Evolutionary conservation across 192 early-diverging fungal species (phyloP).

Genomic region (Entrophospora sp.): DNA sequence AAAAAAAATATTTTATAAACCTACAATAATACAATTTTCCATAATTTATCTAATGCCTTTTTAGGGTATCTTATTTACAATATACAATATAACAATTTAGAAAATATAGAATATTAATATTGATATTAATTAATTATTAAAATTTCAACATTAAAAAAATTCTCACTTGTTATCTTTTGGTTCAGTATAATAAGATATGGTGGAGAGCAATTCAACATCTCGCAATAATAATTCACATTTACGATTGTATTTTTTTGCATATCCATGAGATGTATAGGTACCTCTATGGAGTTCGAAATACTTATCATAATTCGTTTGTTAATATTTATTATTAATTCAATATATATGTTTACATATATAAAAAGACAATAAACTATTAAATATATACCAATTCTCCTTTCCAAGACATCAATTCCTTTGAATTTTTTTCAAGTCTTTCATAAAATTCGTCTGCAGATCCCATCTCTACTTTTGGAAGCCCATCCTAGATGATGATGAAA

Average conservation of each 20-base stretch:
- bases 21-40: constrained; percentile 81
- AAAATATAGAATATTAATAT: background rate
- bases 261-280: constrained; percentile 90
- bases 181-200: constrained; percentile 31
- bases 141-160: background rate
- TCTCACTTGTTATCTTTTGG: constrained; percentile 16
- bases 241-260: constrained; percentile 81
- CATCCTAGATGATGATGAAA: constrained; percentile 44
- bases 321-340: no score
- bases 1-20: constrained; percentile 21
- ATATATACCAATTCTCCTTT: constrained; percentile 80
- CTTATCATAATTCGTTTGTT: constrained; percentile 22
- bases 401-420: constrained; percentile 70
- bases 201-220: constrained; percentile 70
- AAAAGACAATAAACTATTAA: background rate
- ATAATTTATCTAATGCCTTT: constrained; percentile 64
- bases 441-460: constrained; percentile 81
- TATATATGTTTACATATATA: no score
- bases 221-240: constrained; percentile 75
- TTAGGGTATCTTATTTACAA: constrained; percentile 79
- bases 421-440: constrained; percentile 60
- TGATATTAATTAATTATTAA: background rate
- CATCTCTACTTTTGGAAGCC: constrained; percentile 60
- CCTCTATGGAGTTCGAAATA: constrained; percentile 98
- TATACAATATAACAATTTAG: no score